These are phyloP conservation scores for Fusarium sp. DNA, from an alignment of 2,329 filamentous ascomycete genomes.

Conservation along the genomic window DNA sequence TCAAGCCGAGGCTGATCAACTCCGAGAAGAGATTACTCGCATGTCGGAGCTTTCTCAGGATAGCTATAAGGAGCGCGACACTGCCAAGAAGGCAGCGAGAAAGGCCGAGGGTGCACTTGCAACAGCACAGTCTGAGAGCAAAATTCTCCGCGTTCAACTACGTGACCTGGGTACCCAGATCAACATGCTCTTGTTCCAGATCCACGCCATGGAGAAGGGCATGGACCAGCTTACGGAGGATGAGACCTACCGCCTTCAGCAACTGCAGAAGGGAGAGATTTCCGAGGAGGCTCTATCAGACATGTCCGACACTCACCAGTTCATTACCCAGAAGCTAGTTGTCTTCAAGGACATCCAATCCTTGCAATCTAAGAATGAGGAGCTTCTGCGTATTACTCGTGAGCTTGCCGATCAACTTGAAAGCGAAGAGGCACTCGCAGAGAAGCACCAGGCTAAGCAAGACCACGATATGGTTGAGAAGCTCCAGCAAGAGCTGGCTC, in stretches of 20 bases:
- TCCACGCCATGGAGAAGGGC: constrained; percentile 84
- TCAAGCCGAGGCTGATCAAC: constrained; percentile 80
- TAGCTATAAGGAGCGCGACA: constrained; percentile 82
- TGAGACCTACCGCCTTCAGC: constrained; percentile 80
- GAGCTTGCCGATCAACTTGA: constrained; percentile 91
- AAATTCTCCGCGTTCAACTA: constrained; percentile 85
- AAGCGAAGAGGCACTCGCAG: constrained; percentile 82
- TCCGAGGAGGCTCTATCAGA: constrained; percentile 76
- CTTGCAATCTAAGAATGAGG: constrained; percentile 87
- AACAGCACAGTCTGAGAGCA: constrained; percentile 73
- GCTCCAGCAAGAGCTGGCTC: constrained; percentile 77
- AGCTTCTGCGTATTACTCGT: constrained; percentile 83
- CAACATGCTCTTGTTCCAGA: constrained; percentile 88
- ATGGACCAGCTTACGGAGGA: constrained; percentile 75
- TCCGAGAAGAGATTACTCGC: constrained; percentile 83
- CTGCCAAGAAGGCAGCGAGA: constrained; percentile 79
- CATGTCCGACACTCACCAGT: constrained; percentile 84
- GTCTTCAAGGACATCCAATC: constrained; percentile 88
- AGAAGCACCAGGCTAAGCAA: constrained; percentile 70
- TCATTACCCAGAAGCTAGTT: constrained; percentile 90
- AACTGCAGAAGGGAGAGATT: constrained; percentile 80
- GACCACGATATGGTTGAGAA: constrained; percentile 79
- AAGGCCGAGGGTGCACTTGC: constrained; percentile 80
- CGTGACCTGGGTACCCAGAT: constrained; percentile 91
- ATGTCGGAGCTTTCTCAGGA: constrained; percentile 88